Evolutionary conservation across 2,329 filamentous ascomycete species (phyloP), one percentile per base, ranked within the genome.

Genomic region (Calonectria crousiana): DNA sequence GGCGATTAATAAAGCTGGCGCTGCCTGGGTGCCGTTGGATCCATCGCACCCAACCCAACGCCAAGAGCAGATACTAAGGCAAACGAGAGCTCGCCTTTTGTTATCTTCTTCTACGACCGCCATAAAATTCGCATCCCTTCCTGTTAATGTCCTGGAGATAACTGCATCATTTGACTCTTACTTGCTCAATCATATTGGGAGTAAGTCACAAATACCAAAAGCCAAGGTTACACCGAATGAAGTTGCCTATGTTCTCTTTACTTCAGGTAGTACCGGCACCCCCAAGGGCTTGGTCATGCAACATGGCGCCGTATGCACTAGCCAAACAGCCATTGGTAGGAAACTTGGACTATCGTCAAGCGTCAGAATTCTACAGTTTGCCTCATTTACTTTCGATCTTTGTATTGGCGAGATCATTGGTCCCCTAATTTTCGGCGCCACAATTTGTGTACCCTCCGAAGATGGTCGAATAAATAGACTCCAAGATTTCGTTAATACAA

Each of bases 191-290:
- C 16, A 18, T 8, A 20, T 38, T 3, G 16, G 32, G 5, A n/a
- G 2, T n/a, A 23, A 51, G 8, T 2, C 16, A 4, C 23, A 18
- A 13, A 18, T 23, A 30, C 26, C 34, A 4, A 28, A 53, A 11
- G 11, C 18, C 56, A 70, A 52, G 14, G 18, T 70, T 6, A 53
- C 67, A 4, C 44, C 44, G 4, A n/a, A 52, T 44, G 56, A 52
- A 14, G 56, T 32, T 52, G 67, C 67, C 10, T 83, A 81, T 66
- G 71, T 78, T 1, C 34, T 80, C 4, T 83, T 82, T 38, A 83
- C 81, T 0, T 80, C 79, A 1, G 81, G 79, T 8, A 80, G 75
- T 20, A 82, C 81, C 0, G 81, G 79, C 1, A 75, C 65, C 3
- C 78, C 81, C 2, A 82, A 82, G 41, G 81, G 79, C 10, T 72